These are phyloP conservation scores for Saksenaea vasiformis DNA, from an alignment of 371 early-diverging fungal genomes.

Conservation along the genomic window DNA sequence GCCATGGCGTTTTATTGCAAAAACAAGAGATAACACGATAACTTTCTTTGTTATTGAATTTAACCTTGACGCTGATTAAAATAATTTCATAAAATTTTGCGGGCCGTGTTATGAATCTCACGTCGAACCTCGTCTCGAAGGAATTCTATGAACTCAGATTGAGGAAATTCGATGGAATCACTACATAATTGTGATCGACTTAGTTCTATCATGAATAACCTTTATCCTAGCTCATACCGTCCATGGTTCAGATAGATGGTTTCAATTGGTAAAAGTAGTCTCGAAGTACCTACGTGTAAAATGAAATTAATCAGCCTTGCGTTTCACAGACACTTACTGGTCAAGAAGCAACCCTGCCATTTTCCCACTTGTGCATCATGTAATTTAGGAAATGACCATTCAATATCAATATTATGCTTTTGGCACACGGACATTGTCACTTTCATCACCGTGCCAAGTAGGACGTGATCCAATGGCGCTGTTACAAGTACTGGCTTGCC, in stretches of 20 bases:
- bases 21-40: slow-evolving; percentile 44
- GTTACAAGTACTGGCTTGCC: slow-evolving; percentile 42
- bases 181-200: slow-evolving; percentile 2
- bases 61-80: slow-evolving; percentile 29
- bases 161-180: slow-evolving; percentile 31
- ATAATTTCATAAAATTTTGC: slow-evolving; percentile 11
- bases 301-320: neutral
- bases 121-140: slow-evolving; percentile 28
- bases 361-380: slow-evolving; percentile 38
- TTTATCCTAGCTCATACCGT: slow-evolving; percentile 21
- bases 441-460: slow-evolving; percentile 63
- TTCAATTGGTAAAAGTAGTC: slow-evolving; percentile 55
- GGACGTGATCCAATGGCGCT: slow-evolving; percentile 58
- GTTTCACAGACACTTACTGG: slow-evolving; percentile 36
- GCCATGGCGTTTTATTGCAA: slow-evolving; percentile 61
- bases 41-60: slow-evolving; percentile 64
- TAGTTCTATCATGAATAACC: neutral
- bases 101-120: slow-evolving; percentile 30
- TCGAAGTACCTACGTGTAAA: slow-evolving; percentile 46
- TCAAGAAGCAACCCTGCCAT: slow-evolving; percentile 64
- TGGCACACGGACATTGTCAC: slow-evolving; percentile 55
- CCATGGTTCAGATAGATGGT: slow-evolving; percentile 36
- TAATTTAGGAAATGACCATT: slow-evolving; percentile 50
- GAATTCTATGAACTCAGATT: slow-evolving; percentile 30
- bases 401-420: slow-evolving; percentile 43